These are phyloP conservation scores for Tuctoria greenei DNA, from an alignment of 176 grass and related monocot genomes.

Conservation along the genomic window DNA sequence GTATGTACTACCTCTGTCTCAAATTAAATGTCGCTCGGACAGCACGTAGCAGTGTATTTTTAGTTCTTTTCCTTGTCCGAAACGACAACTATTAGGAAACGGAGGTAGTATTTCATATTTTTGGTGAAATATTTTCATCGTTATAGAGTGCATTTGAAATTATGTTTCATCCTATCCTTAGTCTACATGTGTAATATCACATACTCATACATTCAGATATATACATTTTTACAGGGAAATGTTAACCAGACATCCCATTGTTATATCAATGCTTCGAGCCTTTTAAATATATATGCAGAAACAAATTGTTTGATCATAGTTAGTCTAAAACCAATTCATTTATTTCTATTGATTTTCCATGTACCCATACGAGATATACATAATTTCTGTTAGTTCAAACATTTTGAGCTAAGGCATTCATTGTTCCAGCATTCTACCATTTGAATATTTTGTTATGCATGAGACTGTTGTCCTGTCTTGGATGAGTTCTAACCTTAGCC, in stretches of 20 bases:
- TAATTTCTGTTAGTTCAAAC: not conserved
- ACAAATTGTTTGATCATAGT: not conserved
- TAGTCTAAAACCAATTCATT: not conserved
- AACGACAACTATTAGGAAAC: too few relatives aligned
- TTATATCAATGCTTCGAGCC: not conserved
- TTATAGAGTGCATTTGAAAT: not conserved
- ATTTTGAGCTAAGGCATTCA: not conserved
- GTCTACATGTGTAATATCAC: not conserved
- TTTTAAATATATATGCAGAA: not conserved
- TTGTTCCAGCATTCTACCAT: not conserved
- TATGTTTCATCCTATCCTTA: not conserved
- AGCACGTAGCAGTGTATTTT: too few relatives aligned
- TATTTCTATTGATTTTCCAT: slow-evolving; percentile 1
- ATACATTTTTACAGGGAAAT: not conserved
- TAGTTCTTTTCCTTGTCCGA: too few relatives aligned
- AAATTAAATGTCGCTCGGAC: too few relatives aligned
- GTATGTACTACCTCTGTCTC: too few relatives aligned
- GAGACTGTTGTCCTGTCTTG: slow-evolving; percentile 4
- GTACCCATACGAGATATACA: not conserved
- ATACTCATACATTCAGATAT: not conserved
- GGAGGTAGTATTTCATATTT: not conserved
- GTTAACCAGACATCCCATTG: not conserved
- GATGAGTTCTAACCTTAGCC: not conserved
- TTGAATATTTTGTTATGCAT: not conserved
- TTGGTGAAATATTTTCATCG: not conserved